Conservation (phyloP, 2,329 filamentous ascomycete species). For the Neonectria ditissima region DNA sequence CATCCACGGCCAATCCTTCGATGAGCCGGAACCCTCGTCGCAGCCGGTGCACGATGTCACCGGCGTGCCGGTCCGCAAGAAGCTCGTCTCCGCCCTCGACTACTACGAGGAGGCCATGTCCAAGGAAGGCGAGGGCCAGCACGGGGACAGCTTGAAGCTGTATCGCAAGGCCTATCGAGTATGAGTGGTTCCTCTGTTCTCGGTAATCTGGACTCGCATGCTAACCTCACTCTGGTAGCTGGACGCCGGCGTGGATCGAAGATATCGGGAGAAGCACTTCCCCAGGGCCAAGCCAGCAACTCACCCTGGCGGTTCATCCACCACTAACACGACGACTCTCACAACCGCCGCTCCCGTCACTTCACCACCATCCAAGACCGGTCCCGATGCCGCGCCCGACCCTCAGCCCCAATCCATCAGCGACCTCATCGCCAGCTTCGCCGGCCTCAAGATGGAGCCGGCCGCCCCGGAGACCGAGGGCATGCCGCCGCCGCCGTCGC, state of each 20-base stretch:
- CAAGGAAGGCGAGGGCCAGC: slow-evolving; percentile 83
- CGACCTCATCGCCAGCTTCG: slow-evolving; percentile 82
- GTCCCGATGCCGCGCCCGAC: slow-evolving; percentile 60
- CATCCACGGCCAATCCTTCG: slow-evolving; percentile 50
- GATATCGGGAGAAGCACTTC: slow-evolving; percentile 93
- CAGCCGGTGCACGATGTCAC: slow-evolving; percentile 21
- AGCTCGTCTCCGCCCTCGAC: slow-evolving; percentile 84
- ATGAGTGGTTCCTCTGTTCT: slow-evolving; percentile 25
- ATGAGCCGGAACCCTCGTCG: slow-evolving; percentile 36
- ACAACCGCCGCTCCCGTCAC: slow-evolving; percentile 10
- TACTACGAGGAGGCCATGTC: slow-evolving; percentile 94
- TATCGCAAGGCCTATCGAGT: slow-evolving; percentile 94
- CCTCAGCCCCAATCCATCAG: slow-evolving; percentile 65
- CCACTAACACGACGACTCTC: slow-evolving; percentile 23
- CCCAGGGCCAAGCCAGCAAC: slow-evolving; percentile 62
- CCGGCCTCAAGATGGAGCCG: slow-evolving; percentile 74
- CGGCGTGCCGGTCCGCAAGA: slow-evolving; percentile 40
- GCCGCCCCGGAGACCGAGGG: slow-evolving; percentile 77
- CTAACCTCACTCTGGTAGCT: slow-evolving; percentile 64
- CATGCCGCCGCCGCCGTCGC: slow-evolving; percentile 80
- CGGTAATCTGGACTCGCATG: background rate
- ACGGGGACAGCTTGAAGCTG: slow-evolving; percentile 86
- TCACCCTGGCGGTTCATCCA: slow-evolving; percentile 35
- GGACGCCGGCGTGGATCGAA: slow-evolving; percentile 84
- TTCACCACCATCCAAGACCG: slow-evolving; percentile 10